Evolutionary conservation across 495 filamentous ascomycete genomes (phyloP), one percentile per base, ranked within the genome.

Genomic region (Rhypophila decipiens): DNA sequence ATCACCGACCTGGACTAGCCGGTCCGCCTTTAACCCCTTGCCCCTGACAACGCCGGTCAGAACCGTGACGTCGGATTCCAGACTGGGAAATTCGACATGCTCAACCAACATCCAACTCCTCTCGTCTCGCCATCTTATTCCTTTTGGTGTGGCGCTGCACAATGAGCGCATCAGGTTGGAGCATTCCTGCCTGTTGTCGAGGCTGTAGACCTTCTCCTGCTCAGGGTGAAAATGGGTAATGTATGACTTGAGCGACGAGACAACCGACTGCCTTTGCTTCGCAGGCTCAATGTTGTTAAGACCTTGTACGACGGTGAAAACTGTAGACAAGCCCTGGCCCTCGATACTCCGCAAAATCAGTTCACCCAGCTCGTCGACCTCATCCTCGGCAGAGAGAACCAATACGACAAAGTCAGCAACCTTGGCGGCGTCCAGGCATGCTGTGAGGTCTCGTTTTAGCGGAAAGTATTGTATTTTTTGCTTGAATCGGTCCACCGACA

Each of bases 21-120:
- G 76, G 63, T 98, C 87, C 3, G 88, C 83, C 55, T 95, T 96
- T 45, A 98, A 60, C 15, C 86, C 84, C 61, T 81, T 86, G 17
- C 93, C 93, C 55, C 93, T 79, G 27, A 96, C 79, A 5, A 93
- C 78, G 51, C 94, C 93, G 2, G 88, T 91, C n/a, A 98, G 46
- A 17, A 88, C 67, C 11, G 88, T 82, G 39, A 80, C 72, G 3
- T 72, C 70, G 3, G 60, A 53, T 23, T 73, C 76, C 4, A 66
- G 68, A 9, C 76, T 72, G 10, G 76, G 72, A 79, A 86, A 93
- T 57, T 77, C 62, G 17, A 96, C 75, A 42, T 88, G 78, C 52
- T 98, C 91, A 7, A 90, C 80, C 20, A 95, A 70, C 83, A 98
- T 87, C 85, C 91, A 98, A 53, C 88, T 91, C 50, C 93, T 75